Base-by-base conservation (phyloP, 352 stramenopile genomes). In the Phytopythium vexans region DNA sequence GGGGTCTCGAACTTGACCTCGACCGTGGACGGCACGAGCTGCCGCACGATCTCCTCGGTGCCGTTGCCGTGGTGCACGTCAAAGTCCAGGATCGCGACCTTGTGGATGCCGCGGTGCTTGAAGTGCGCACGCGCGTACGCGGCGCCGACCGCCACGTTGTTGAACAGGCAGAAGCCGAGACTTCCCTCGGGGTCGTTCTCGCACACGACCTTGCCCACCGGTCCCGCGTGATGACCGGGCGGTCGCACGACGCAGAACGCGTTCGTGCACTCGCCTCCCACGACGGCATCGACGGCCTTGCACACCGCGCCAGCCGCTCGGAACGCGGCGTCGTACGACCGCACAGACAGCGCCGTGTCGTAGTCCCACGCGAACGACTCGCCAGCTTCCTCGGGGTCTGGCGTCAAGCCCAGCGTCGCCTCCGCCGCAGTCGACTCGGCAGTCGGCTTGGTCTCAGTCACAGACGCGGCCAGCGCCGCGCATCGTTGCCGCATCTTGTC, bases 11-110 rank as follows among this genome's bases (percentile, higher is more conserved):
- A 91, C 6, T 52, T 52, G 11, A 88, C 59, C 58, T 91, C 86
- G 43, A 94, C 75, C 3, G 86, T 82, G 44, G 63, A 82, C 1
- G 96, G 97, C 46, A 96, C 82, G 1, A 99, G 70, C 49, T 98
- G 86, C 12, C 88, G 77, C 44, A 99, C 87, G 50, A 97, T 97
- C 44, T 98, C 82, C 56, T 99, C 95, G 0, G 97, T 99, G 12
- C 97, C 97, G 74, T 99, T 99, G 44, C 97, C 88, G 66, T 99
- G 96, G 65, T 99, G 97, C 27, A 99, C 95, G 70, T 99, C 97
- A 82, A 99, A 99, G 62, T 99, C 97, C 41, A 99, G 66, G 59
- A 99, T 98, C 4, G 95, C 96, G 42, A 99, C 81, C 50, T 90
- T 91, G 50, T 96, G 67, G 44, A 99, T 94, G 2, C 90, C 90